Evolutionary conservation across 257 asterid species (phyloP), one percentile per base, ranked within the genome.

Genomic region (Phtheirospermum japonicum): DNA sequence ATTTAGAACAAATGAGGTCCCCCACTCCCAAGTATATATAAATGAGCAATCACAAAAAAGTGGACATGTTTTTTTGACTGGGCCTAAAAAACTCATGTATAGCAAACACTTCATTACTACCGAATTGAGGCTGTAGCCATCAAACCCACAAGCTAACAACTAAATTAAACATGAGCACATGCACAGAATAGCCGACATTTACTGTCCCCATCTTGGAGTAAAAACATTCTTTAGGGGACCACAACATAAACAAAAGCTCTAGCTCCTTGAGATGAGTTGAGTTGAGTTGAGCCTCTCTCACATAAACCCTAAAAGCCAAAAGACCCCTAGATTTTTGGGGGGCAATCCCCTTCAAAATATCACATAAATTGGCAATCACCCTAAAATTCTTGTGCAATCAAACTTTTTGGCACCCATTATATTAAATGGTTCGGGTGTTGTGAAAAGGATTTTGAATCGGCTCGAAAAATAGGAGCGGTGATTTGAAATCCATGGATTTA

Each of bases 291-390:
- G 4, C 18, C 23, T 7, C 31, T 9, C 2, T 7, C 55, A 17
- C 31, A 49, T 13, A 49, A 49, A 49, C 55, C 55, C 55, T 49
- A 49, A 46, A 46, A n/a, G n/a, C n/a, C n/a, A n/a, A n/a, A n/a
- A n/a, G n/a, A n/a, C n/a, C n/a, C n/a, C n/a, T n/a, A n/a, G n/a
- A n/a, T n/a, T n/a, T n/a, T n/a, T n/a, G n/a, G n/a, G n/a, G n/a
- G n/a, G n/a, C n/a, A n/a, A n/a, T n/a, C n/a, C n/a, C n/a, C n/a
- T n/a, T n/a, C n/a, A n/a, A n/a, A n/a, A n/a, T n/a, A n/a, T n/a
- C n/a, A n/a, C n/a, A 43, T 9, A 43, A 17, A 42, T 2, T 16
- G 12, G 16, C 9, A 16, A 42, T 13, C 9, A 36, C 42, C 42
- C 42, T 36, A 36, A 36, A 6, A 36, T 6, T 36, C 9, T 36